A percentile compares a stretch with the other conserved stretches of the same genome.
These are phyloP conservation scores for Porogramme epimiltina DNA, from an alignment of 1,284 basidiomycete genomes.

Conservation along the genomic window DNA sequence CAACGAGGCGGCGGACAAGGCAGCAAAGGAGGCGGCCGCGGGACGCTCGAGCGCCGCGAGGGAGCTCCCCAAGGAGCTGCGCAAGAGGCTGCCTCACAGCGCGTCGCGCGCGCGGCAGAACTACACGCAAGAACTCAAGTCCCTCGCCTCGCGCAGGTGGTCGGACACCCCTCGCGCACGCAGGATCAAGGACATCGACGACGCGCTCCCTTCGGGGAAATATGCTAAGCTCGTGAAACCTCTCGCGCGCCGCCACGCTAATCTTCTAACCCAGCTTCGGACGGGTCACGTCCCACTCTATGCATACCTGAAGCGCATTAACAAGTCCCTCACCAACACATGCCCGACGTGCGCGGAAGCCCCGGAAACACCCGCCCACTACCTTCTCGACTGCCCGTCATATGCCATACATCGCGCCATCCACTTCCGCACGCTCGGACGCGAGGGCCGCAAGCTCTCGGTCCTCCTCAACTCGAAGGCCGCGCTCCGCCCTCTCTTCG, in stretches of 20 bases:
- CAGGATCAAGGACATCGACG: slow-evolving; percentile 5
- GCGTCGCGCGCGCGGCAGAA: neutral
- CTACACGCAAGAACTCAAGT: neutral
- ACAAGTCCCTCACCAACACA: slow-evolving; percentile 6
- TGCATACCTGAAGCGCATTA: slow-evolving; percentile 27
- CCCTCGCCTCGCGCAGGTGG: neutral
- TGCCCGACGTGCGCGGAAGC: slow-evolving; percentile 27
- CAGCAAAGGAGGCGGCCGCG: slow-evolving; percentile 18
- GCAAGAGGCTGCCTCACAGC: slow-evolving; percentile 13
- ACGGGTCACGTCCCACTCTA: slow-evolving; percentile 31
- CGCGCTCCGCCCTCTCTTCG: neutral
- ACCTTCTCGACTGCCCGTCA: slow-evolving; percentile 26
- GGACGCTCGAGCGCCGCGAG: neutral
- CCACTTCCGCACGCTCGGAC: neutral
- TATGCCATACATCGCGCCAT: neutral
- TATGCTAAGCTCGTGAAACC: neutral
- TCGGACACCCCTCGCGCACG: neutral
- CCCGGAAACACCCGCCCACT: slow-evolving; percentile 29
- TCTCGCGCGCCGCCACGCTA: slow-evolving; percentile 16
- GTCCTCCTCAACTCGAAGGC: neutral
- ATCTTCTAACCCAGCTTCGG: slow-evolving; percentile 31
- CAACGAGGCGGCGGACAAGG: slow-evolving; percentile 20
- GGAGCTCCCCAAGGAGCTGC: slow-evolving; percentile 8
- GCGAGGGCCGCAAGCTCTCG: neutral
- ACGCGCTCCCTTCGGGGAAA: slow-evolving; percentile 7